phyloP scores from a whole-genome alignment of 2,329 filamentous ascomycete genomes.

The Venturia oleaginea region DNA sequence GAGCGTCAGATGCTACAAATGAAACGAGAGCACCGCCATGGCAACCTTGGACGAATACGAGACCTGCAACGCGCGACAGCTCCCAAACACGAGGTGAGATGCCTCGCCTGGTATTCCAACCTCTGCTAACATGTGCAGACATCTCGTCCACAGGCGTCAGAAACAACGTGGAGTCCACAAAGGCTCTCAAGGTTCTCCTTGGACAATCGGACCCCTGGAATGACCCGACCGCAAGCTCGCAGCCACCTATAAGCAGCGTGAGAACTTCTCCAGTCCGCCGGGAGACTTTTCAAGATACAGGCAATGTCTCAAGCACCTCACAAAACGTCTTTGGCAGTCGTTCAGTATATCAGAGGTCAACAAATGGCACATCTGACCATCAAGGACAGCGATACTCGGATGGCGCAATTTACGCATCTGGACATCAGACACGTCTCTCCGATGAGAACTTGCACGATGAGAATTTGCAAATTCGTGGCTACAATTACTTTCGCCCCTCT shows the following conservation, averaged over 20 bases:
- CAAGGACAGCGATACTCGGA: conserved; percentile 2
- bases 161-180: conserved; percentile 3
- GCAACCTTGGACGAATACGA: background rate
- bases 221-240: background rate
- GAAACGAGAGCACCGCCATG: background rate
- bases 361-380: background rate
- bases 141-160: background rate
- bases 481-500: conserved; percentile 17
- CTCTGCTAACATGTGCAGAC: background rate
- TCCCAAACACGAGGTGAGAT: conserved; percentile 1
- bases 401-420: conserved; percentile 22
- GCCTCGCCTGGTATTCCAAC: background rate
- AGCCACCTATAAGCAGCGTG: background rate
- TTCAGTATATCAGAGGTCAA: background rate
- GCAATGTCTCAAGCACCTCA: conserved; percentile 18
- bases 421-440: conserved; percentile 24
- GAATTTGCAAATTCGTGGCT: conserved; percentile 22
- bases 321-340: background rate
- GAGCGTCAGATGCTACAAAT: background rate
- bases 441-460: conserved; percentile 25
- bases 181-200: conserved; percentile 1
- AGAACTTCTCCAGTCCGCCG: conserved; percentile 31
- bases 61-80: background rate
- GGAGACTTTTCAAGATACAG: conserved; percentile 21
- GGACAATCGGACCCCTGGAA: background rate